Evolutionary conservation across 1,284 basidiomycete genomes (phyloP), one percentile per base, ranked within the genome.

Genomic region (Ceratobasidium theobromae): DNA sequence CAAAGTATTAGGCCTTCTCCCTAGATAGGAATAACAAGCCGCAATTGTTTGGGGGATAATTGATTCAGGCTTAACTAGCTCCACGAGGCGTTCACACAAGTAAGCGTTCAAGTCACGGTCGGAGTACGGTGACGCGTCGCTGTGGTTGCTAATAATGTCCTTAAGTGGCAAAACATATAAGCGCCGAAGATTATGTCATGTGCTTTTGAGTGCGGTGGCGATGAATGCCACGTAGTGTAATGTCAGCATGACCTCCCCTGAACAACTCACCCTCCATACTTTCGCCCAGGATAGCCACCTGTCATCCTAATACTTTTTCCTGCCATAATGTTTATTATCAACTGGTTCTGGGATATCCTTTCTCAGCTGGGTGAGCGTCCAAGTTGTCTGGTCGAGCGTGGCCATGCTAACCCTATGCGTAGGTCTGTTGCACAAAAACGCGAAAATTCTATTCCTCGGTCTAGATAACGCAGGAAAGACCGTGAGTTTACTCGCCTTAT

Each of bases 391-490:
- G 4, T 18, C 40, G 4, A 25, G 35, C 25, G 33, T 11, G 8
- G 35, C 21, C 38, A 51, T 28, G n/a, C 51, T 57, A 8, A 62
- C 65, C 23, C 33, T 43, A 21, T 65, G 27, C 11, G 16, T 73
- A 96, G 96, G 96, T 73, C 85, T 99, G 75, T 79, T 93, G 79
- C 94, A 98, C 86, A 98, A 98, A 88, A 98, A 97, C 76, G 96
- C 96, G 72, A 99, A 99, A 86, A 98, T 99, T 77, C 86, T 99
- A 71, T 99, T 99, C 86, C 86, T 98, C 66, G 97, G 97, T 74
- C 86, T 99, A 62, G 97, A 98, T 77, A 98, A 98, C 81, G 97
- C 97, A 67, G 97, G 97, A 75, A 99, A 99, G 86, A 99, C 97
- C 70, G 96, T 98, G 72, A 69, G 88, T 76, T 4, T 65, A 8